Conservation (phyloP, 352 stramenopile species). For the Globisporangium nunn region DNA sequence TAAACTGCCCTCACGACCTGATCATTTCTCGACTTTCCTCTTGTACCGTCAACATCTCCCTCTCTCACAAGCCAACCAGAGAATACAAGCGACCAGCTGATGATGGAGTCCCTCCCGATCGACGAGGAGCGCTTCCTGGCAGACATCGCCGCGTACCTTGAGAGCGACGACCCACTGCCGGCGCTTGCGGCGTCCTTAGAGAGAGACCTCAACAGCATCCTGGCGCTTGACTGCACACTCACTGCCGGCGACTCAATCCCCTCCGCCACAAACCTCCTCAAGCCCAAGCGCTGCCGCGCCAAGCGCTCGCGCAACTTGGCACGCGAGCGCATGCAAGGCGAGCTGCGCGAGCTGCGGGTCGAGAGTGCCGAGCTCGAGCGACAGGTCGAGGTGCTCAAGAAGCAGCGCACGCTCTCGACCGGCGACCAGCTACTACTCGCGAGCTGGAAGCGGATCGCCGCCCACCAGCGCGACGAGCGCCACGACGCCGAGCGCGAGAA, state of each 20-base stretch:
- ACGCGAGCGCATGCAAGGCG: slow-evolving; percentile 17
- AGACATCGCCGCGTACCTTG: not conserved
- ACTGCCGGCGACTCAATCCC: not conserved
- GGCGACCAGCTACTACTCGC: slow-evolving; percentile 1
- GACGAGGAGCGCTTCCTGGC: not conserved
- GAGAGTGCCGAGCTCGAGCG: slow-evolving; percentile 6
- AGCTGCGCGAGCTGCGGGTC: slow-evolving; percentile 16
- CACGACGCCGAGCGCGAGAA: slow-evolving; percentile 1
- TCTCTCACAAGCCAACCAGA: too few relatives aligned
- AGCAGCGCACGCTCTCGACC: not conserved
- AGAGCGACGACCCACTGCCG: not conserved
- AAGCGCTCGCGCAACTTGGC: slow-evolving; percentile 8
- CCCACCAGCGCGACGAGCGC: not conserved
- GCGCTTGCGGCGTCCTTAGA: not conserved
- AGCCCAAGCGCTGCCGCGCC: not conserved
- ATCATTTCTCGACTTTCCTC: not conserved
- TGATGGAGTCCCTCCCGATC: not conserved
- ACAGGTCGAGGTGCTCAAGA: slow-evolving; percentile 5
- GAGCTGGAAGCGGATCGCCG: not conserved
- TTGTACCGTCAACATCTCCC: not conserved
- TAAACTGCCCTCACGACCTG: not conserved
- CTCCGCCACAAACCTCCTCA: not conserved
- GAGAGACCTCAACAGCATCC: not conserved
- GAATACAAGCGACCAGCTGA: not conserved
- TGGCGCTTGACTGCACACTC: not conserved